Conservation (phyloP, 2,329 filamentous ascomycete species). For the Cercospora janseana region DNA sequence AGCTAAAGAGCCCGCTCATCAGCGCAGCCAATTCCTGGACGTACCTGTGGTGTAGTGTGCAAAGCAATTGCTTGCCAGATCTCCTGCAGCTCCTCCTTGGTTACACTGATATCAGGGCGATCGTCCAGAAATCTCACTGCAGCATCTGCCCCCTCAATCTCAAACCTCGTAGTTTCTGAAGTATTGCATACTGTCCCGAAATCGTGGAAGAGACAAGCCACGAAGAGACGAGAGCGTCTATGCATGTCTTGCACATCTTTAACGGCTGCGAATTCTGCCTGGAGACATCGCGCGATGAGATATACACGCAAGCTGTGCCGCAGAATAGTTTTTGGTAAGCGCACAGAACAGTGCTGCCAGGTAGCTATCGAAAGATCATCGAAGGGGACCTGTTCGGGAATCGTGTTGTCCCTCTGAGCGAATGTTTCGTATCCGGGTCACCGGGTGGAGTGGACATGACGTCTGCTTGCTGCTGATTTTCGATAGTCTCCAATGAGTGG, state of each 20-base stretch:
- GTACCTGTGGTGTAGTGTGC: conserved; percentile 45
- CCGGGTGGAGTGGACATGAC: no score
- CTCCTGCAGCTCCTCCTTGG: conserved; percentile 37
- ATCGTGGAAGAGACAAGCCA: conserved; percentile 40
- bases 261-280: background rate
- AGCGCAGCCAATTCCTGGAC: no score
- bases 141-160: conserved; percentile 48
- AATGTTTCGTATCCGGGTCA: background rate
- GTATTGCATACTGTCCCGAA: conserved; percentile 30
- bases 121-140: conserved; percentile 41
- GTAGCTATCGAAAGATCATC: background rate
- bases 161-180: conserved; percentile 41
- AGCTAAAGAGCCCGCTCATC: no score
- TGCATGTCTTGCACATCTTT: background rate
- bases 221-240: conserved; percentile 27
- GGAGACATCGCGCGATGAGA: background rate
- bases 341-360: background rate
- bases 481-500: no score
- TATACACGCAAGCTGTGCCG: background rate
- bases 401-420: background rate
- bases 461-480: no score
- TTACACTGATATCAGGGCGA: conserved; percentile 16
- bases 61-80: conserved; percentile 49
- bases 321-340: background rate
- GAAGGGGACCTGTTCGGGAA: background rate